Evolutionary conservation across 1,284 basidiomycete species (phyloP).

Genomic region (Fistulinella cinereoalba): DNA sequence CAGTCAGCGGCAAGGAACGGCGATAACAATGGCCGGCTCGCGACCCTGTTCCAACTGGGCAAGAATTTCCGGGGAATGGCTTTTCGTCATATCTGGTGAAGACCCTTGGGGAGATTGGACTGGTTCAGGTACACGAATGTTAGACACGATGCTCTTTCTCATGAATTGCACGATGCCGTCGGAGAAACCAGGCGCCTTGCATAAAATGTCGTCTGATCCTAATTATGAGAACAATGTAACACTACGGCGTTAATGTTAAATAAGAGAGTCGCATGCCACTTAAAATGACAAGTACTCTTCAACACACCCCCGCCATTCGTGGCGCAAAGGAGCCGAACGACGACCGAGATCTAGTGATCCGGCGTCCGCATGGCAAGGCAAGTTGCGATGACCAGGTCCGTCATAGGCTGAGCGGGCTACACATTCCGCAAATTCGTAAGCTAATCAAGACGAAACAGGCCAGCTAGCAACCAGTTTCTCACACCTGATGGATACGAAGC

Average conservation of each 20-base stretch:
- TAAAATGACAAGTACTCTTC: not conserved
- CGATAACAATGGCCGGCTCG: constrained; percentile 9
- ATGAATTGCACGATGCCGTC: not conserved
- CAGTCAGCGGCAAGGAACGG: not conserved
- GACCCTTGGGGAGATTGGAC: not conserved
- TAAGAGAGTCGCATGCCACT: not conserved
- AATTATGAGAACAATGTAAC: constrained; percentile 1
- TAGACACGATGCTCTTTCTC: not conserved
- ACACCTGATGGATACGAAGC: constrained; percentile 31
- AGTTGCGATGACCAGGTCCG: constrained; percentile 31
- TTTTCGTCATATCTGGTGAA: constrained; percentile 29
- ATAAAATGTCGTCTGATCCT: not conserved
- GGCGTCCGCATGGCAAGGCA: constrained; percentile 33
- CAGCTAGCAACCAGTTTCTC: not conserved
- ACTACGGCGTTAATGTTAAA: not conserved
- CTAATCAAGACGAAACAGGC: not conserved
- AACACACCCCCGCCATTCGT: not conserved
- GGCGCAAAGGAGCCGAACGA: not conserved
- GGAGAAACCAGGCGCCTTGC: not conserved
- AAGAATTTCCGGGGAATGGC: constrained; percentile 20
- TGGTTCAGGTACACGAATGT: not conserved
- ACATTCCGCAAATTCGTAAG: constrained; percentile 4
- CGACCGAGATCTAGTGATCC: constrained; percentile 16
- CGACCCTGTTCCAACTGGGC: constrained; percentile 22
- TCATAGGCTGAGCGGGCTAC: constrained; percentile 25